Base-by-base conservation (phyloP, 106 monocot genomes). In the Vanilla planifolia region DNA sequence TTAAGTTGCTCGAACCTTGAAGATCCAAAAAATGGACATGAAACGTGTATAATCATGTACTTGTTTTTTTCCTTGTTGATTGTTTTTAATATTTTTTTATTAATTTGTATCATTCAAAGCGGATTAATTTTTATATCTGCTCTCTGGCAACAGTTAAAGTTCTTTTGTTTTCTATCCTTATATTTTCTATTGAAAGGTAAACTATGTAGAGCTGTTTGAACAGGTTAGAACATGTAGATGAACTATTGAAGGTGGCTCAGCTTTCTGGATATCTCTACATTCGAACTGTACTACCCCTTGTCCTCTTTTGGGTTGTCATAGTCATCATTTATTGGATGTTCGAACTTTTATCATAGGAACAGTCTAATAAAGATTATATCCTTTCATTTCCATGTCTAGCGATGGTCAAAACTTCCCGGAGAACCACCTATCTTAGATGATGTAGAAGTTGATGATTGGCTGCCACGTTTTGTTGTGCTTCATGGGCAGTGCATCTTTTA, bases 401-500 rank as follows among this genome's bases (percentile, higher is more conserved):
- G 94, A 76, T 95, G 94, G 94, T 64, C 80, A 45, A 67, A 80
- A 66, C 80, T 89, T 61, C 94, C 94, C 33, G 89, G 85, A 59
- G 94, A 94, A 66, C 94, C 89, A 59, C 94, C 94, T 36, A 83
- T 94, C 17, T 43, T 93, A 73, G 94, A 94, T 73, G 94, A 89
- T 71, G 42, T 23, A 4, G 89, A 94, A 32, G 65, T 89, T 65
- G 83, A 94, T 73, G 94, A 94, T 63, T 94, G 86, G 86, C 89
- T 95, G 51, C 85, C 88, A 4, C 85, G 82, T 13, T 93, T 95
- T 80, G 83, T 86, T 62, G 83, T 95, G 51, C 78, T 95, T 71
- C 72, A 90, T 43, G 89, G 85, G 6, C 76, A 83, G 35, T 89
- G 78, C 62, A 51, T 95, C 39, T 90, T 71, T 47, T 89, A 83